Evolutionary conservation across 2,329 filamentous ascomycete genomes (phyloP).

Genomic region (Verticillium alfalfae): DNA sequence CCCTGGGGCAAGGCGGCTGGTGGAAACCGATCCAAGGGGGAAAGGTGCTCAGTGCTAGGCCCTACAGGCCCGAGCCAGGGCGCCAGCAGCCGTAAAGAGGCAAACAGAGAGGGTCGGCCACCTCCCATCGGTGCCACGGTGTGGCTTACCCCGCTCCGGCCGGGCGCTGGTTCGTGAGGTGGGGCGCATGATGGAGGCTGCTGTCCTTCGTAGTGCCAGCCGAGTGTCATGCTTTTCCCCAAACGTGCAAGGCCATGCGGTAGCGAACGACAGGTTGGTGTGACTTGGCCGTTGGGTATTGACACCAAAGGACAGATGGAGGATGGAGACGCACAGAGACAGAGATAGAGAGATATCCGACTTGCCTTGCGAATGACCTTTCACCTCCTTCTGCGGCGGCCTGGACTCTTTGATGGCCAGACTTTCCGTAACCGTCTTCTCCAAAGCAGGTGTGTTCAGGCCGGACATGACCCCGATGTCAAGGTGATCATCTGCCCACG

Average conservation of each 20-base stretch:
- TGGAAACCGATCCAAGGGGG: background rate
- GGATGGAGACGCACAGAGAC: background rate
- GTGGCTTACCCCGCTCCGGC: background rate
- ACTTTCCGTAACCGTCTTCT: constrained; percentile 7
- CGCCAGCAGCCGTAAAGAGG: no score
- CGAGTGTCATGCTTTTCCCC: background rate
- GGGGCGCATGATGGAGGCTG: background rate
- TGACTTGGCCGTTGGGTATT: background rate
- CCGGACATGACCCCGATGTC: constrained; percentile 31
- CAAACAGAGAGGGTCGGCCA: no score
- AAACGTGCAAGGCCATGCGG: background rate
- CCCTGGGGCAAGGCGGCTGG: background rate
- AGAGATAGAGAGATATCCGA: background rate
- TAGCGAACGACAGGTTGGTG: background rate
- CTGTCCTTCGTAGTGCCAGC: background rate
- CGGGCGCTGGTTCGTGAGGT: background rate
- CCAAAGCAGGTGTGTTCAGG: constrained; percentile 10
- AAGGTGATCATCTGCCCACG: constrained; percentile 16
- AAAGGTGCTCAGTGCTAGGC: background rate
- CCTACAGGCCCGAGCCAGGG: background rate
- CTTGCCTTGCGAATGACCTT: background rate
- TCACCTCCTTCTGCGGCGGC: background rate
- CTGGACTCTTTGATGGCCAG: background rate
- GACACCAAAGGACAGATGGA: background rate
- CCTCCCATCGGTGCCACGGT: background rate